Evolutionary conservation across 2,329 filamentous ascomycete genomes (phyloP).

Genomic region (Verticillium nubilum): DNA sequence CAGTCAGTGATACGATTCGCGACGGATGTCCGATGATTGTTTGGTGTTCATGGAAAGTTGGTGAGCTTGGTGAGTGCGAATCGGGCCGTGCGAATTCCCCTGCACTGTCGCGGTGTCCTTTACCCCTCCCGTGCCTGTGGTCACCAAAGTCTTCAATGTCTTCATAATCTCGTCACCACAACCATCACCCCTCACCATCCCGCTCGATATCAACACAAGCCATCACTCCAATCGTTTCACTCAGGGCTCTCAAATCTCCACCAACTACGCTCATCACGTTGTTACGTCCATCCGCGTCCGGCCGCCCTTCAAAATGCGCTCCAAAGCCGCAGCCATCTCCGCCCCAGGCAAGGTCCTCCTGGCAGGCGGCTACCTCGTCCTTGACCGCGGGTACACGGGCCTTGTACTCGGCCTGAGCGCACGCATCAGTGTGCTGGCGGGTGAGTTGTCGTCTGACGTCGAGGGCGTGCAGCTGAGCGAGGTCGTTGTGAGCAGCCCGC

Average conservation of each 20-base stretch:
- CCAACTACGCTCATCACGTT: no score
- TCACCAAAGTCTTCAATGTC: background rate
- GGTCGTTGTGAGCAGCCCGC: conserved; percentile 84
- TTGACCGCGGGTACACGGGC: conserved; percentile 81
- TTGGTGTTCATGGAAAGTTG: no score
- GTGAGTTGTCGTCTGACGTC: conserved; percentile 47
- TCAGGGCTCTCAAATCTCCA: background rate
- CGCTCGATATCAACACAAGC: background rate
- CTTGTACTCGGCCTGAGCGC: conserved; percentile 64
- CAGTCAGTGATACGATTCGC: no score
- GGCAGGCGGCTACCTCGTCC: conserved; percentile 89
- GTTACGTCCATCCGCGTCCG: no score
- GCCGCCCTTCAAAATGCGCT: background rate
- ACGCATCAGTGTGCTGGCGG: conserved; percentile 59
- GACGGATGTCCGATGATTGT: background rate
- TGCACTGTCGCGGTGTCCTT: background rate
- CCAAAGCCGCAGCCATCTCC: conserved; percentile 57
- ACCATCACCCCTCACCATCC: background rate
- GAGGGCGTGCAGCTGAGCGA: conserved; percentile 61
- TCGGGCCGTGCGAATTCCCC: background rate
- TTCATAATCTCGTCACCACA: background rate
- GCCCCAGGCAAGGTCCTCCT: conserved; percentile 95
- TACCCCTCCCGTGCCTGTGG: background rate
- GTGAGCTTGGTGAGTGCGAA: background rate
- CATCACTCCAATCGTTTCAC: background rate